These are phyloP conservation scores for Paramecium caudatum DNA, from an alignment of 73 alveolate genomes.

Conservation along the genomic window DNA sequence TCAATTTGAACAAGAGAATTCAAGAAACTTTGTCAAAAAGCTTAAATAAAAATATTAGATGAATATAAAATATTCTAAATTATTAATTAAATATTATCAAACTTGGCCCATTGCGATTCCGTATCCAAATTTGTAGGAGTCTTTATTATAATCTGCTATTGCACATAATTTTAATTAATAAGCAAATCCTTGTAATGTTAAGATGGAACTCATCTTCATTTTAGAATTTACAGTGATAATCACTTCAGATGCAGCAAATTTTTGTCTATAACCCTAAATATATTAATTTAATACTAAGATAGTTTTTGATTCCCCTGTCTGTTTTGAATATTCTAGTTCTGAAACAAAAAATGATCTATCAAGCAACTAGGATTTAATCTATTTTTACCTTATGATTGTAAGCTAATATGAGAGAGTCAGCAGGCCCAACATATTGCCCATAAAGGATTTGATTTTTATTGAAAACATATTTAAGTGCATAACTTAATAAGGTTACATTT, in stretches of 20 bases:
- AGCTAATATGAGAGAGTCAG: slow-evolving; percentile 63
- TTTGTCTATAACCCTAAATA: slow-evolving; percentile 74
- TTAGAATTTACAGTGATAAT: slow-evolving; percentile 70
- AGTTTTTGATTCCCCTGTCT: slow-evolving; percentile 67
- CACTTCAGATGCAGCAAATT: slow-evolving; percentile 64
- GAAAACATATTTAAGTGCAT: slow-evolving; percentile 43
- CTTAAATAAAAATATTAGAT: slow-evolving; percentile 28
- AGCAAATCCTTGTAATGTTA: slow-evolving; percentile 63
- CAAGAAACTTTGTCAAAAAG: slow-evolving; percentile 42
- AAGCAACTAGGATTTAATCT: slow-evolving; percentile 1
- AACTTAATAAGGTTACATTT: slow-evolving; percentile 69
- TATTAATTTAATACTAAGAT: slow-evolving; percentile 12
- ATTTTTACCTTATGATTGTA: slow-evolving; percentile 61
- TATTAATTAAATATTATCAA: too few relatives aligned
- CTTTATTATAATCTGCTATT: slow-evolving; percentile 74
- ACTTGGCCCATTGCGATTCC: slow-evolving; percentile 72
- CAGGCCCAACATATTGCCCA: slow-evolving; percentile 70
- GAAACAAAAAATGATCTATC: slow-evolving; percentile 68
- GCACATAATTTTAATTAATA: slow-evolving; percentile 78
- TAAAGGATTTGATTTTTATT: neutral
- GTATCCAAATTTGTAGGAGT: slow-evolving; percentile 76
- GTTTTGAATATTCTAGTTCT: slow-evolving; percentile 53
- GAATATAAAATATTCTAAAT: too few relatives aligned
- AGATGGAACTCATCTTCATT: slow-evolving; percentile 60
- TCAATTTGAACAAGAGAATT: slow-evolving; percentile 48